phyloP scores from a whole-genome alignment of 2,329 filamentous ascomycete species.

The Sphaerostilbella broomeana region DNA sequence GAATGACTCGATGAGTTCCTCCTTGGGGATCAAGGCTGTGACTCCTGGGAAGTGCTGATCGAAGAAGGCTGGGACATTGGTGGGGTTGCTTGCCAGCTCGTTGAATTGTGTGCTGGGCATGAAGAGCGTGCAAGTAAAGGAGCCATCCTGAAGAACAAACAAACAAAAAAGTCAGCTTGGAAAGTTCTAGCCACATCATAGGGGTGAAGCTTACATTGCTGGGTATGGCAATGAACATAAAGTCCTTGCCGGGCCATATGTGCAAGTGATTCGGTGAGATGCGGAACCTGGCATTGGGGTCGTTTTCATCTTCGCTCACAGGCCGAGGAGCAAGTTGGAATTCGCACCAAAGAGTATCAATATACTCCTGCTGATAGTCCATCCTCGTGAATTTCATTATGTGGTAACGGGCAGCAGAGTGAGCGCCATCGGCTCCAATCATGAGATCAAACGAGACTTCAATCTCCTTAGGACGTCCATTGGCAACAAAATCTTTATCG shows the following conservation, averaged over 20 bases:
- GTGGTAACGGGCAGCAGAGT: slow-evolving; percentile 85
- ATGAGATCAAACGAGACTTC: slow-evolving; percentile 86
- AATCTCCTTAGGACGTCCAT: slow-evolving; percentile 58
- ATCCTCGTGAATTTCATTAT: slow-evolving; percentile 92
- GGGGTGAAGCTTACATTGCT: slow-evolving; percentile 41
- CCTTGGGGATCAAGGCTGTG: slow-evolving; percentile 59
- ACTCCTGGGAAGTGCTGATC: slow-evolving; percentile 82
- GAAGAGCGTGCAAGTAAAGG: slow-evolving; percentile 94
- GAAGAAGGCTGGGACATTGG: slow-evolving; percentile 65
- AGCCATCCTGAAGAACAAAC: slow-evolving; percentile 57
- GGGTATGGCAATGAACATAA: slow-evolving; percentile 98
- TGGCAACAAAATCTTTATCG: slow-evolving; percentile 27
- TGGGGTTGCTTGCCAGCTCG: slow-evolving; percentile 56
- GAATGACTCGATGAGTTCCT: slow-evolving; percentile 69
- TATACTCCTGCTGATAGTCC: slow-evolving; percentile 90
- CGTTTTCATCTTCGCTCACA: slow-evolving; percentile 18
- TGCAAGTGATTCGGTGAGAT: slow-evolving; percentile 92
- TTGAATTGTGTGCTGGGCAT: slow-evolving; percentile 65
- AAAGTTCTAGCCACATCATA: slow-evolving; percentile 10
- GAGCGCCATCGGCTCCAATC: slow-evolving; percentile 90
- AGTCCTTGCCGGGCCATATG: slow-evolving; percentile 90
- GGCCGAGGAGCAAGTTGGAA: slow-evolving; percentile 65
- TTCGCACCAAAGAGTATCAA: slow-evolving; percentile 96
- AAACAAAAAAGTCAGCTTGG: background rate
- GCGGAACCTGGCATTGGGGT: slow-evolving; percentile 49